phyloP scores from a whole-genome alignment of 2,329 filamentous ascomycete species.

The Aspergillus viridinutans region DNA sequence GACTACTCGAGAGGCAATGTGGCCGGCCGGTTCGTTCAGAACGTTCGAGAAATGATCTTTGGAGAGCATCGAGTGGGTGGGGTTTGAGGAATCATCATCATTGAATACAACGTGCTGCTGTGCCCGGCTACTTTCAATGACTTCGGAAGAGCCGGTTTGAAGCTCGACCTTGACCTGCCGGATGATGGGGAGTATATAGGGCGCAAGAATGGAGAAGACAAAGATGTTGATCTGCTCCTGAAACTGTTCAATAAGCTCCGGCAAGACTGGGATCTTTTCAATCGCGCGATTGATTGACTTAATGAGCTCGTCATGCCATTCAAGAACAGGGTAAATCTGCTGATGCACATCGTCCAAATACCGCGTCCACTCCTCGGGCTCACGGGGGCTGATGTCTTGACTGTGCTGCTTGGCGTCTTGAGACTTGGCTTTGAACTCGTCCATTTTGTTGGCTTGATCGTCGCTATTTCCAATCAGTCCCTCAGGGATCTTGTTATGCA shows the following conservation, averaged over 20 bases:
- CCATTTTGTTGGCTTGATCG: constrained; percentile 65
- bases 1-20: constrained; percentile 72
- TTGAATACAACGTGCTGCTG: constrained; percentile 86
- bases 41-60: constrained; percentile 94
- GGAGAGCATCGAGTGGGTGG: constrained; percentile 91
- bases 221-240: constrained; percentile 85
- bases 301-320: constrained; percentile 88
- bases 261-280: constrained; percentile 79
- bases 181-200: constrained; percentile 81
- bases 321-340: constrained; percentile 82
- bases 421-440: constrained; percentile 75
- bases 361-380: constrained; percentile 79
- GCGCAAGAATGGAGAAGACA: constrained; percentile 86
- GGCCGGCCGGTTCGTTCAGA: constrained; percentile 83
- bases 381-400: constrained; percentile 66
- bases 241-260: constrained; percentile 78
- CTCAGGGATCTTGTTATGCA: constrained; percentile 76
- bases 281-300: constrained; percentile 72
- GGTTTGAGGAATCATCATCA: constrained; percentile 70
- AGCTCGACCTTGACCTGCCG: constrained; percentile 83
- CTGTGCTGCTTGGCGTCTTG: constrained; percentile 71
- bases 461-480: constrained; percentile 69
- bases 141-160: constrained; percentile 76
- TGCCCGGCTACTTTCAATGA: constrained; percentile 77
- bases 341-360: constrained; percentile 69